phyloP scores from a whole-genome alignment of 441 rosid genomes.

The Metrosideros polymorpha region DNA sequence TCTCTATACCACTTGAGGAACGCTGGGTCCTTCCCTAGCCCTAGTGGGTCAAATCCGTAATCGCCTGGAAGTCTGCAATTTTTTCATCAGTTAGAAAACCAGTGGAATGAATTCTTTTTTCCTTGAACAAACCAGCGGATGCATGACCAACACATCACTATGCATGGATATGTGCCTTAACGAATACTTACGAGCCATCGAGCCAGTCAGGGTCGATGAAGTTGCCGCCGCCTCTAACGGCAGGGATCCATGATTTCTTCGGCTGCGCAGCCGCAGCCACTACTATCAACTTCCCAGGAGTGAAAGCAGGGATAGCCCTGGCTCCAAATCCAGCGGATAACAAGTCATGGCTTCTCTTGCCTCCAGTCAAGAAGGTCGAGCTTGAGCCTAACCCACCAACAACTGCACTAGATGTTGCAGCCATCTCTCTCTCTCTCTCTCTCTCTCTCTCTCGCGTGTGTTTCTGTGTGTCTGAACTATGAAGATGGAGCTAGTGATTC shows the following conservation, averaged over 20 bases:
- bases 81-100: not conserved
- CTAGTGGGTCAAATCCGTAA: conserved; percentile 87
- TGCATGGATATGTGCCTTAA: not conserved
- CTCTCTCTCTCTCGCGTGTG: not conserved
- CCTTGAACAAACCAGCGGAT: not conserved
- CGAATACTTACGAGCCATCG: conserved; percentile 84
- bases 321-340: conserved; percentile 17
- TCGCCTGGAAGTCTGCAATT: conserved; percentile 84
- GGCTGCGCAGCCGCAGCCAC: conserved; percentile 44
- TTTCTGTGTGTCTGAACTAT: not conserved
- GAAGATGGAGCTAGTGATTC: not conserved
- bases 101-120: not conserved
- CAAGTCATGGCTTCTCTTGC: conserved; percentile 17
- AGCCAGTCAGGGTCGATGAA: conserved; percentile 93
- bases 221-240: conserved; percentile 78
- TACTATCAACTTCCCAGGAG: conserved; percentile 30
- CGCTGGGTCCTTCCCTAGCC: conserved; percentile 90
- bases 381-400: not conserved
- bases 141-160: not conserved
- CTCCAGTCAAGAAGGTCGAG: not conserved
- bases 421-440: not conserved
- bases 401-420: not conserved
- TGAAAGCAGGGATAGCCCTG: conserved; percentile 7
- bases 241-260: conserved; percentile 94
- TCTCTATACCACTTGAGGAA: conserved; percentile 93